Evolutionary conservation across 177 flowering plant genomes (phyloP), one percentile per base, ranked within the genome.

Genomic region (Vitis hybrid): DNA sequence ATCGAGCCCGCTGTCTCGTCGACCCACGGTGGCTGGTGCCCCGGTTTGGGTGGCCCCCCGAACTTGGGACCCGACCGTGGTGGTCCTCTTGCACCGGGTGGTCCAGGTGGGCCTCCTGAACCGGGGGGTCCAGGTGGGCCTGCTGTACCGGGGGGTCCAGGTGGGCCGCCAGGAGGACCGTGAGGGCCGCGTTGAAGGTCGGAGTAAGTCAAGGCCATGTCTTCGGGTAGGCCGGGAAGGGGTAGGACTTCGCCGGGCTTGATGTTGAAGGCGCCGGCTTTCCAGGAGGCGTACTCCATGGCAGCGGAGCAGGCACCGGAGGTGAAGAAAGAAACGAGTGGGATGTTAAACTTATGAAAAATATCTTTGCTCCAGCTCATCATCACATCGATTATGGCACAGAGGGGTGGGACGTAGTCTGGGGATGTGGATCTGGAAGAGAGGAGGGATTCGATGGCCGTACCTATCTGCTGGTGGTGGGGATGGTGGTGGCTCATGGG

Each of bases 291-390:
- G 56, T 71, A 61, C 77, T 83, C 86, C 77, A 87, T 66, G 14
- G 91, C 90, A 2, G 84, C 76, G 3, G 86, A 65, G 74, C 84
- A 79, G 0, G 93, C 91, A 20, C 93, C 85, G 34, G 88, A 83
- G 26, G 91, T 89, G 82, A 83, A 83, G 80, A 89, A 84, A 53
- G 74, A 74, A 5, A 81, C 74, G 3, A 57, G 64, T 0, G 88
- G 91, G 65, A 89, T 65, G 1, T 50, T 61, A 61, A 76, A 78
- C 18, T 71, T 71, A 31, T 9, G 10, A 76, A 82, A 84, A 1
- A 77, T 50, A 6, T 76, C 83, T 1, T 18, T 50, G 59, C 78
- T 55, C 88, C 84, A 80, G 73, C 67, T 57, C 86, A 85, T 82
- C 85, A 87, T 84, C 34, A 80, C 79, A 64, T 89, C 93, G 19